A percentile compares a stretch with the other conserved stretches of the same genome.
Evolutionary conservation across 805 yeast genomes (phyloP).

Genomic region (Wickerhamiella sergipiensis): DNA sequence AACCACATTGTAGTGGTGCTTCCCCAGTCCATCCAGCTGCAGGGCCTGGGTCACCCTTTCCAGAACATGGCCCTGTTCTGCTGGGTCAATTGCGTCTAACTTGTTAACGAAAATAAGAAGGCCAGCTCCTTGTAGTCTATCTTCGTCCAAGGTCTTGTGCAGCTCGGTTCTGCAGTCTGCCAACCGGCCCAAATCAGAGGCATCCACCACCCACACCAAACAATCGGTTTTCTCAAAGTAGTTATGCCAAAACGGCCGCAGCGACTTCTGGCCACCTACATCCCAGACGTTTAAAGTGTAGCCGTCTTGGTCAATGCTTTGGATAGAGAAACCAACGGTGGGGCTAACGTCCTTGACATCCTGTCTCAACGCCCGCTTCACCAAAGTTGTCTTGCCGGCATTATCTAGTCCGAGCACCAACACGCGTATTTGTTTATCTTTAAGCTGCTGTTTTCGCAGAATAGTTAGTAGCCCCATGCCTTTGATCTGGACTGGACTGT

Average conservation of each 20-base stretch:
- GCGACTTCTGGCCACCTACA: conserved; percentile 77
- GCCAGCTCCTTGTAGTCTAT: conserved; percentile 53
- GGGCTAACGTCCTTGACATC: conserved; percentile 55
- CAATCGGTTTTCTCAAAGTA: conserved; percentile 75
- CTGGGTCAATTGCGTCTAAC: conserved; percentile 31
- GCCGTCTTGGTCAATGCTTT: conserved; percentile 32
- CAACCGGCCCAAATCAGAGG: conserved; percentile 43
- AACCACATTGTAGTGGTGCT: conserved; percentile 31
- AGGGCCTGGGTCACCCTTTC: conserved; percentile 16
- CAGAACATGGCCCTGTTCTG: neutral
- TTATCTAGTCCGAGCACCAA: conserved; percentile 77
- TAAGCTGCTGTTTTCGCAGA: conserved; percentile 67
- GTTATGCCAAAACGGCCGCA: conserved; percentile 86
- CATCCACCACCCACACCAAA: conserved; percentile 78
- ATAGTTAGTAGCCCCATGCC: conserved; percentile 71
- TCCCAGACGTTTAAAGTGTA: conserved; percentile 41
- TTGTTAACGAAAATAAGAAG: conserved; percentile 65
- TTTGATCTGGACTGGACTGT: too few relatives aligned
- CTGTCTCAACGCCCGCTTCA: conserved; percentile 39
- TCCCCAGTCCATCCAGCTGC: conserved; percentile 23
- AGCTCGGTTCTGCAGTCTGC: conserved; percentile 55
- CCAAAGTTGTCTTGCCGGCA: conserved; percentile 81
- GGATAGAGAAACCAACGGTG: conserved; percentile 80
- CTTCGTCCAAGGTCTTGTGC: conserved; percentile 46
- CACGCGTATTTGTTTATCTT: conserved; percentile 64